Evolutionary conservation across 768 basidiomycete genomes (phyloP).

Genomic region (Coprinellus aureogranulatus): DNA sequence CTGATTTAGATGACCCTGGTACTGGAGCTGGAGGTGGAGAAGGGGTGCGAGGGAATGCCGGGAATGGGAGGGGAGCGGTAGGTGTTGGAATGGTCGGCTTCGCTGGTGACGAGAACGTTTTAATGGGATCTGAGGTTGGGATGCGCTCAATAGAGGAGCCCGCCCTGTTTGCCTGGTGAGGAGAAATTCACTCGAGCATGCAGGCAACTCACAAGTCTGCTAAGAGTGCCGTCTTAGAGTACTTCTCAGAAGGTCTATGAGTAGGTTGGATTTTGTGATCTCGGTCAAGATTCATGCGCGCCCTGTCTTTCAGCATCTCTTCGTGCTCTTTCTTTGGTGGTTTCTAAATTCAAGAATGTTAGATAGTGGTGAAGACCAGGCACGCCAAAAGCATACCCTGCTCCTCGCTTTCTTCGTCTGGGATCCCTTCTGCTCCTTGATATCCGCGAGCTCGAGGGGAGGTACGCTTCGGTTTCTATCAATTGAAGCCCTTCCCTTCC

Average conservation of each 20-base stretch:
- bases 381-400: background rate
- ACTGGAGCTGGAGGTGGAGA: background rate
- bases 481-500: background rate
- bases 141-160: no score
- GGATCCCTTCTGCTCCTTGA: background rate
- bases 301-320: constrained; percentile 47
- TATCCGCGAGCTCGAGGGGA: background rate
- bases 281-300: constrained; percentile 49
- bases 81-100: constrained; percentile 3
- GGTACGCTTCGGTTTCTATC: constrained; percentile 2
- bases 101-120: constrained; percentile 31
- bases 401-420: constrained; percentile 11
- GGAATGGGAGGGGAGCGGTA: background rate
- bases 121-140: constrained; percentile 23
- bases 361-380: background rate
- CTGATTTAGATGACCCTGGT: background rate
- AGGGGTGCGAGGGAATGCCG: background rate
- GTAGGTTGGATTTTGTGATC: constrained; percentile 36
- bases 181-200: no score
- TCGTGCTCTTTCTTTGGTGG: constrained; percentile 55
- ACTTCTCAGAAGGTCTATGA: background rate
- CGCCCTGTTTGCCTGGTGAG: no score
- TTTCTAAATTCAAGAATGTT: constrained; percentile 33
- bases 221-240: background rate
- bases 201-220: background rate